phyloP scores from a whole-genome alignment of 352 stramenopile genomes.

The Globisporangium barbulae region DNA sequence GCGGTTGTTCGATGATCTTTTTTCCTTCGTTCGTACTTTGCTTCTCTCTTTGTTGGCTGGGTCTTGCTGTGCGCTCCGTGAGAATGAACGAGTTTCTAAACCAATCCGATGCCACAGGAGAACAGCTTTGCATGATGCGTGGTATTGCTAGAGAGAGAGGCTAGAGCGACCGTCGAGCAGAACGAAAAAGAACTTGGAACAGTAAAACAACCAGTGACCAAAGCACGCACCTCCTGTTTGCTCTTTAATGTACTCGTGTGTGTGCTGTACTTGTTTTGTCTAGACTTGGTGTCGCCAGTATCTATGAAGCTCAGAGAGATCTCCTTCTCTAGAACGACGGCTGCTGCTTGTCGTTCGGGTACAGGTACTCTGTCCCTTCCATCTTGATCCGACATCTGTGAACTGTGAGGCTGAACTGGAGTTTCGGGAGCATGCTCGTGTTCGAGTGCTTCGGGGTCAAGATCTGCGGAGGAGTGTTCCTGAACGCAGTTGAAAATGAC shows the following conservation, averaged over 20 bases:
- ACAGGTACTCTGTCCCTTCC: constrained; percentile 67
- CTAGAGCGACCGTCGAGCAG: too few species aligned
- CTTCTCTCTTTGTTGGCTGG: background rate
- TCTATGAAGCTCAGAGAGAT: background rate
- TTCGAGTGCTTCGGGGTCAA: constrained; percentile 46
- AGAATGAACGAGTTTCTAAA: constrained; percentile 14
- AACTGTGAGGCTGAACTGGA: constrained; percentile 78
- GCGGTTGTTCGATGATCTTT: background rate
- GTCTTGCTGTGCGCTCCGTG: background rate
- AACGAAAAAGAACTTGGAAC: too few species aligned
- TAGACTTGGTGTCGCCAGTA: background rate
- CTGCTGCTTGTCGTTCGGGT: constrained; percentile 28
- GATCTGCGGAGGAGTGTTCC: constrained; percentile 24
- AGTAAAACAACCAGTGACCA: too few species aligned
- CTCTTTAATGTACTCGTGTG: background rate
- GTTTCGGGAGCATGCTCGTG: constrained; percentile 60
- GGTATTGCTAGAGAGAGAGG: too few species aligned
- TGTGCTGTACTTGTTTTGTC: background rate
- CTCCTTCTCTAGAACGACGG: background rate
- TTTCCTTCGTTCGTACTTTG: background rate
- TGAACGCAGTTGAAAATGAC: background rate
- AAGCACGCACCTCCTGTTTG: background rate
- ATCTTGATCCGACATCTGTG: constrained; percentile 81
- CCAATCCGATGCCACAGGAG: constrained; percentile 9
- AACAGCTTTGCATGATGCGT: too few species aligned